Base-by-base conservation (phyloP, 108 stramenopile species). In the Stephanodiscus triporus region DNA sequence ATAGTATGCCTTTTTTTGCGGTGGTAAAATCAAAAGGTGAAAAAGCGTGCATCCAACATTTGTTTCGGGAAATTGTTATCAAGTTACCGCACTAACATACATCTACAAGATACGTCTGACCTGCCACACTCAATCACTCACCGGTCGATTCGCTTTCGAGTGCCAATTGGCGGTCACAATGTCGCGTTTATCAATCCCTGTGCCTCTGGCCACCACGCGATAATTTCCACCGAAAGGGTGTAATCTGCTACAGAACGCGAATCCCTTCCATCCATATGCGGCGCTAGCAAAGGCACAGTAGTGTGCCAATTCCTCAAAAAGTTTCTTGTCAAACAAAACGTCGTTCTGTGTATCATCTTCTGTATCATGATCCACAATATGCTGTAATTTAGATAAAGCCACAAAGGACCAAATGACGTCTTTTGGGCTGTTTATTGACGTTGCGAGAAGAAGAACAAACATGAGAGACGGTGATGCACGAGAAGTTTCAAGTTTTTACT, bases 231-330 rank as follows among this genome's bases (percentile, higher is more conserved):
- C 82, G 11, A 84, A 42, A 57, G 37, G 30, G 56, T 88, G 90
- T 14, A 86, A 61, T 50, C 75, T 60, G 14, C 89, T 84, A 54
- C 81, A 67, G 17, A 86, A 81, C 0, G 88, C 90, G 37, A 86
- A 62, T 38, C 85, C 64, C 40, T 80, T 87, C 91, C 91, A 92
- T 6, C 91, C 91, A 63, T 92, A 92, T 0, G 88, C 88, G 27
- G 86, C 86, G 51, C 60, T 75, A 16, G 91, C 91, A 72, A 83
- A 87, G 4, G 62, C 43, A 7, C 81, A 51, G 63, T 89, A 92
- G 65, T 87, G 77, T 37, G 87, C 81, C 27, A 92, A 70, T 17
- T 87, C 84, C 1, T 83, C 75, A n/a, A 92, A 30, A 13, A 87
- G 57, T 23, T 76, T 62, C 30, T 38, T 42, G 32, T 91, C 80